Evolutionary conservation across 2,329 filamentous ascomycete species (phyloP), one percentile per base, ranked within the genome.

Genomic region (Calonectria hongkongensis): DNA sequence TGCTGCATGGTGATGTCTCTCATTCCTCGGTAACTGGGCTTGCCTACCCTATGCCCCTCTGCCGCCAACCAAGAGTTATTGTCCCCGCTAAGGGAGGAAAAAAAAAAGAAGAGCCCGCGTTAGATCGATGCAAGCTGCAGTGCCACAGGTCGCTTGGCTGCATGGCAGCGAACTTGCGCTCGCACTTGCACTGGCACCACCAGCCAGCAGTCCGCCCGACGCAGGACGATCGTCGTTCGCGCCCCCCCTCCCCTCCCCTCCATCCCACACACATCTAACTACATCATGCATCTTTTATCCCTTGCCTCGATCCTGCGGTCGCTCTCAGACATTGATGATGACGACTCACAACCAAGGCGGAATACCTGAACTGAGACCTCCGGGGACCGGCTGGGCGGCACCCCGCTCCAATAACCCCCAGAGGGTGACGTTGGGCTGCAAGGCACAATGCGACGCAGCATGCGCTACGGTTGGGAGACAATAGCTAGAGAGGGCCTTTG

Each of bases 231-330:
- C 63, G 58, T 66, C 63, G 58, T 45, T 66, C 63, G 25, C 47
- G 48, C 48, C 48, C 48, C 48, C 62, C 12, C 65, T 21, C 21
- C 21, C 21, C 21, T 21, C 21, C 21, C 21, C 21, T 21, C 43
- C 62, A n/a, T 48, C 30, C 27, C 41, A 36, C 51, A 56, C 51
- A 33, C 51, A 56, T 56, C 30, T 33, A 39, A 64, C 58, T 36
- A 33, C 36, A 33, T 45, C 36, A 50, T 63, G 48, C 50, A 51
- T 36, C 39, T 33, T 25, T 18, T 13, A 27, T 65, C 60, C 50
- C 68, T 65, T 41, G 28, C 60, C 27, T 69, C 56, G 66, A 68
- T 68, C 66, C 66, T 62, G 54, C 45, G 54, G 66, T 67, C n/a
- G 39, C 66, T 48, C 48, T 51, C 36, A 58, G 48, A 70, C 41